These are phyloP conservation scores for Amoebophrya sp. DNA, from an alignment of 169 alveolate genomes.

Conservation along the genomic window DNA sequence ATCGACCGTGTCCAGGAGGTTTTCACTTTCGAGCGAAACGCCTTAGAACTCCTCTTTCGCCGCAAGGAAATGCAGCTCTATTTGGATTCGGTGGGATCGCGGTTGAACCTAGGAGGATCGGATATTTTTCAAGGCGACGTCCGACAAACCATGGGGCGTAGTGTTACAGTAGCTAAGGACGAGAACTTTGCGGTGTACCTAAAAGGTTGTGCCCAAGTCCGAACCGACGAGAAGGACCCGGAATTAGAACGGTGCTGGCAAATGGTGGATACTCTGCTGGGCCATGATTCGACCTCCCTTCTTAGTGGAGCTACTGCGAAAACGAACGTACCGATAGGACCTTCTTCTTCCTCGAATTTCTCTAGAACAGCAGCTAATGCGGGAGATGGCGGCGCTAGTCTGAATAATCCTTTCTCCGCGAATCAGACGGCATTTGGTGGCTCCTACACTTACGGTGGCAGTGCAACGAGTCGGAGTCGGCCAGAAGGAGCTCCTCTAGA, in stretches of 20 bases:
- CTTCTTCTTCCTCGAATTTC: too few relatives aligned
- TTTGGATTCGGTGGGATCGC: neutral
- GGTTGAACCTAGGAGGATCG: neutral
- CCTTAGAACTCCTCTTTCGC: neutral
- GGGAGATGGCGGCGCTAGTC: too few relatives aligned
- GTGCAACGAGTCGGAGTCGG: too few relatives aligned
- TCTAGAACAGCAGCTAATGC: too few relatives aligned
- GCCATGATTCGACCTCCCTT: too few relatives aligned
- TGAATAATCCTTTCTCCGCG: too few relatives aligned
- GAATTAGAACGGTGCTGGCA: neutral
- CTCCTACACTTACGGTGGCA: too few relatives aligned
- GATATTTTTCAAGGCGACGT: neutral
- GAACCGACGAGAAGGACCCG: neutral
- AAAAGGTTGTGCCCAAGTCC: neutral
- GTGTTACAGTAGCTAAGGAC: neutral
- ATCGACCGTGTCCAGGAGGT: conserved; percentile 24
- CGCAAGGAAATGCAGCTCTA: neutral
- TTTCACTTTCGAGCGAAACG: neutral
- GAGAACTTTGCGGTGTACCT: neutral
- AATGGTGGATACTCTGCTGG: neutral
- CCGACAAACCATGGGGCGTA: neutral
- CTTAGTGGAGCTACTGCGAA: too few relatives aligned
- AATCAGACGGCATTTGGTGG: too few relatives aligned
- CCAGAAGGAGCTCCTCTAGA: too few relatives aligned
- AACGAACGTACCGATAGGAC: too few relatives aligned